These are phyloP conservation scores for Ensete glaucum DNA, from an alignment of 176 grass and related monocot species.

Conservation along the genomic window DNA sequence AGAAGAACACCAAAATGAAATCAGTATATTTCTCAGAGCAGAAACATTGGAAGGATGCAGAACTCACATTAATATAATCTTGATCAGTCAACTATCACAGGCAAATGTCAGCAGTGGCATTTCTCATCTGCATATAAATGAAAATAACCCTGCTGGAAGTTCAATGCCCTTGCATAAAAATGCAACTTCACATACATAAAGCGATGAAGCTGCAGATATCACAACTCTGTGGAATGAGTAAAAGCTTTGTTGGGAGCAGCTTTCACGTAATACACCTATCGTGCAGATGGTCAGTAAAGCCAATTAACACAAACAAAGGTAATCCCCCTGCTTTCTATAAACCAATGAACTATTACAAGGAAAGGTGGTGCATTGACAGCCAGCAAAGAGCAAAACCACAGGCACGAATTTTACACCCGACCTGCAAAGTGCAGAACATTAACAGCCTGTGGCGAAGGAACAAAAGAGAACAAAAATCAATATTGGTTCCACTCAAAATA, in stretches of 20 bases:
- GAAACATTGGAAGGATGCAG: background rate
- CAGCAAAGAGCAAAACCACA: constrained; percentile 62
- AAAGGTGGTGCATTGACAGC: constrained; percentile 61
- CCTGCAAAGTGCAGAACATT: constrained; percentile 39
- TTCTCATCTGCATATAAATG: constrained; percentile 67
- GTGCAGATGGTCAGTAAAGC: constrained; percentile 63
- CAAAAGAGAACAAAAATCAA: background rate
- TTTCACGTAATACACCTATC: constrained; percentile 40
- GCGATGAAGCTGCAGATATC: constrained; percentile 48
- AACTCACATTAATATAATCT: constrained; percentile 78
- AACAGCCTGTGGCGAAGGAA: background rate
- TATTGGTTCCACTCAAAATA: background rate
- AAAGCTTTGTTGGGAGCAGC: constrained; percentile 66
- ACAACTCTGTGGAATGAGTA: constrained; percentile 77
- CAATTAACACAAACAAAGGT: constrained; percentile 59
- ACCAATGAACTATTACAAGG: constrained; percentile 61
- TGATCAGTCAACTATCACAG: constrained; percentile 75
- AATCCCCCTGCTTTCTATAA: constrained; percentile 35
- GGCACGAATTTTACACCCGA: constrained; percentile 50
- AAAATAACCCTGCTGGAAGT: constrained; percentile 56
- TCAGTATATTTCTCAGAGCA: background rate
- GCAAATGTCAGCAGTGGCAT: constrained; percentile 67
- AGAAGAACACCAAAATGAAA: background rate
- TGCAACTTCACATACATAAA: constrained; percentile 77
- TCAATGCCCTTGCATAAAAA: constrained; percentile 63